phyloP scores from a whole-genome alignment of 306 rosid species.

The Cucumis cinereus region DNA sequence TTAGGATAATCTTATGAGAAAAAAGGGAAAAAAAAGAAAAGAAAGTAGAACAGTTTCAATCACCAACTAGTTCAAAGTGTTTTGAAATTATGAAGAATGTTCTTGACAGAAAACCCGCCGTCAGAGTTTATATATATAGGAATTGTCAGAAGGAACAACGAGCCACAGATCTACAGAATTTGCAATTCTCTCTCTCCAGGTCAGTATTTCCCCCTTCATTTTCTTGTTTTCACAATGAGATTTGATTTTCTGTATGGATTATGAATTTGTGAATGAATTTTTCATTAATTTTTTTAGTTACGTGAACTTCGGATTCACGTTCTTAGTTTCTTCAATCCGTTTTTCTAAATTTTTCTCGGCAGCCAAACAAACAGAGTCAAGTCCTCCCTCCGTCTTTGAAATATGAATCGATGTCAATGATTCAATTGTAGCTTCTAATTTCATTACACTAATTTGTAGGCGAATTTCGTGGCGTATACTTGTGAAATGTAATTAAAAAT shows the following conservation, averaged over 20 bases:
- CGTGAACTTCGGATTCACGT: neutral
- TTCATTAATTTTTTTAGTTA: neutral
- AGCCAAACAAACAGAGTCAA: constrained; percentile 15
- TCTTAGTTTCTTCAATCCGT: neutral
- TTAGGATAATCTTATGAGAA: neutral
- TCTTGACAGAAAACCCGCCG: neutral
- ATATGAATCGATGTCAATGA: neutral
- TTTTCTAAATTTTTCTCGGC: constrained; percentile 6
- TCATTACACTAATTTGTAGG: neutral
- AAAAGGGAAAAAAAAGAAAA: neutral
- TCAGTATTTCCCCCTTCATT: neutral
- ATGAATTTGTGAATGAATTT: neutral
- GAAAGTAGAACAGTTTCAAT: neutral
- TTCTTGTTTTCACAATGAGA: neutral
- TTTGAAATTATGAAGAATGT: neutral
- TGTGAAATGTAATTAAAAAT: neutral
- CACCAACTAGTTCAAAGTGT: neutral
- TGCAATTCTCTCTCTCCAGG: neutral
- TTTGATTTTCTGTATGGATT: neutral
- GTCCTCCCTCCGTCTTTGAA: neutral
- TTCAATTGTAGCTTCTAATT: neutral
- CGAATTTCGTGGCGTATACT: neutral
- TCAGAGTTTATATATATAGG: neutral
- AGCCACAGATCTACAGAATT: neutral
- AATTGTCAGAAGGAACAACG: neutral